Conservation (phyloP, 176 grass and related monocot genomes). For the Thinopyrum elongatum region DNA sequence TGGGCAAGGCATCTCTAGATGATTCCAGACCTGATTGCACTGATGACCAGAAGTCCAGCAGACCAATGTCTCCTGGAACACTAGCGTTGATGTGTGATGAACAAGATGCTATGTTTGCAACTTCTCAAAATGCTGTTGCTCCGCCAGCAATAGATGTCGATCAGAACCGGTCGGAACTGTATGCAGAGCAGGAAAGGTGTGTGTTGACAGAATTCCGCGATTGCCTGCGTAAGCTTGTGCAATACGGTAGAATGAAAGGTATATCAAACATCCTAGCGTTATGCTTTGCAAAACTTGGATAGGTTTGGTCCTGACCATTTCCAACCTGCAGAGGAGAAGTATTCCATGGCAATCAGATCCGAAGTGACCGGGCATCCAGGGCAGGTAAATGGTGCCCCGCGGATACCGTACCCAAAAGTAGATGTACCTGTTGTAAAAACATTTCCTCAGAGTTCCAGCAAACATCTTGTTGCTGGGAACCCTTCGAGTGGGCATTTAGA, state of each 20-base stretch:
- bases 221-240: conserved; percentile 70
- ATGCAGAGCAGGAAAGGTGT: conserved; percentile 80
- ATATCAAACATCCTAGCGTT: conserved; percentile 9
- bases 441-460: conserved; percentile 54
- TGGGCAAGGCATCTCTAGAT: conserved; percentile 38
- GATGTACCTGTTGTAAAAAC: conserved; percentile 55
- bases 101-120: conserved; percentile 61
- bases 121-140: conserved; percentile 40
- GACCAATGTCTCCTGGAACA: conserved; percentile 91
- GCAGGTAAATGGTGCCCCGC: conserved; percentile 53
- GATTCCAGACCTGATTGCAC: conserved; percentile 43
- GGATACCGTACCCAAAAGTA: conserved; percentile 35
- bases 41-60: conserved; percentile 59
- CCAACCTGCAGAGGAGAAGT: conserved; percentile 55
- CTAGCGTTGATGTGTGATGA: conserved; percentile 91
- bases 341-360: conserved; percentile 49
- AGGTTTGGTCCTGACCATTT: conserved; percentile 36
- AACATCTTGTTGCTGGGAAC: conserved; percentile 43
- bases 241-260: conserved; percentile 85
- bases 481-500: conserved; percentile 45
- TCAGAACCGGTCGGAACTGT: conserved; percentile 52
- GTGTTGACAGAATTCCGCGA: conserved; percentile 83
- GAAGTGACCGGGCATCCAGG: conserved; percentile 53
- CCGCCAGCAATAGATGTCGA: conserved; percentile 31
- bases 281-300: conserved; percentile 9